Evolutionary conservation across 1,139 yeast genomes (phyloP).

Genomic region (Lodderomyces oxycetoniae): DNA sequence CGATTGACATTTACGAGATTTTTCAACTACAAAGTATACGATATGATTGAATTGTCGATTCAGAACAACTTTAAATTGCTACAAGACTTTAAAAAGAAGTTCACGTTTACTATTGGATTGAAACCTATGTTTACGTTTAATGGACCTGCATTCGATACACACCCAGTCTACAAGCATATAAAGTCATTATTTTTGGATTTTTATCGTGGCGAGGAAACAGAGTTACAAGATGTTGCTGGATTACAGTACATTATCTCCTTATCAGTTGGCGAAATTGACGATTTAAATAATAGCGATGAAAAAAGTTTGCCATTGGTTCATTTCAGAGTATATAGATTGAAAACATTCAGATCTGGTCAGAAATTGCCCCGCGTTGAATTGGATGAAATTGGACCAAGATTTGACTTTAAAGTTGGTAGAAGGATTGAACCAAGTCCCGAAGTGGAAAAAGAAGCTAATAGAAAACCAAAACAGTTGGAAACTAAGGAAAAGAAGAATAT

Average conservation of each 20-base stretch:
- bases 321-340: conserved; percentile 86
- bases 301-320: conserved; percentile 64
- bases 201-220: conserved; percentile 81
- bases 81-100: conserved; percentile 73
- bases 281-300: conserved; percentile 13
- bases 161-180: conserved; percentile 79
- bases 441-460: conserved; percentile 82
- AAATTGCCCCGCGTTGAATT: conserved; percentile 91
- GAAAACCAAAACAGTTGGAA: conserved; percentile 76
- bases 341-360: conserved; percentile 77
- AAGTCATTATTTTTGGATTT: conserved; percentile 89
- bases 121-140: conserved; percentile 94
- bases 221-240: conserved; percentile 90
- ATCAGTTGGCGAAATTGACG: conserved; percentile 62
- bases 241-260: conserved; percentile 84
- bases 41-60: conserved; percentile 86
- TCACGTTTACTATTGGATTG: conserved; percentile 81
- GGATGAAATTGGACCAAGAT: conserved; percentile 93
- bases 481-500: conserved; percentile 86
- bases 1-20: conserved; percentile 84
- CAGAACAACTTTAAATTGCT: conserved; percentile 61
- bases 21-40: conserved; percentile 84
- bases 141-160: conserved; percentile 86
- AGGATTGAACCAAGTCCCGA: conserved; percentile 81
- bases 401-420: conserved; percentile 90